Evolutionary conservation across 1,284 basidiomycete genomes (phyloP).

Genomic region (Sporisorium exsertum): DNA sequence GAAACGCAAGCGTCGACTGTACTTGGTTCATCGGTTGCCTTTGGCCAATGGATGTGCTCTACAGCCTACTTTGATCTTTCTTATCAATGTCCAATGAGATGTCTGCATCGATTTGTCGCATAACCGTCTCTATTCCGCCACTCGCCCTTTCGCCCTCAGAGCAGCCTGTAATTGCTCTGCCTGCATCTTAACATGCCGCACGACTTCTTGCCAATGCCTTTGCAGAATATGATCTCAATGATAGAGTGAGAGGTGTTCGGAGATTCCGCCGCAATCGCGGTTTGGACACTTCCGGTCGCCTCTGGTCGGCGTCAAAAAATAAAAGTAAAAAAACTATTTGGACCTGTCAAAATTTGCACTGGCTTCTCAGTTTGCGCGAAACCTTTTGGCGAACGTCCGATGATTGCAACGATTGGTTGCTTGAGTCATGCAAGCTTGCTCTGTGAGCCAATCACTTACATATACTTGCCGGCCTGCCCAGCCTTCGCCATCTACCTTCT

Average conservation of each 20-base stretch:
- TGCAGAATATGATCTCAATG: neutral
- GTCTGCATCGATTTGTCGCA: neutral
- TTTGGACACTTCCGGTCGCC: neutral
- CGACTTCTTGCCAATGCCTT: neutral
- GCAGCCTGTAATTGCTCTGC: neutral
- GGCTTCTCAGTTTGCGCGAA: conserved; percentile 6
- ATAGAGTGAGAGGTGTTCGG: neutral
- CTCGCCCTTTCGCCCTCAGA: neutral
- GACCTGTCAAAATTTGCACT: conserved; percentile 13
- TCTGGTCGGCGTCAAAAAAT: neutral
- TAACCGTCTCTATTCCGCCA: neutral
- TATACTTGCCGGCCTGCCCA: conserved; percentile 14
- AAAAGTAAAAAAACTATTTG: neutral
- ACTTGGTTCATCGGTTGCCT: neutral
- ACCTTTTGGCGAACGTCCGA: conserved; percentile 8
- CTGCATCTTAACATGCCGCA: neutral
- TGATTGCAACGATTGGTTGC: conserved; percentile 13
- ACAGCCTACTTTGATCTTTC: neutral
- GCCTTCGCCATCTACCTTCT: neutral
- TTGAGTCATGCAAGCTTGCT: conserved; percentile 6
- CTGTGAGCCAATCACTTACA: conserved; percentile 10
- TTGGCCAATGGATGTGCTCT: neutral
- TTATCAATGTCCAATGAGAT: conserved; percentile 9
- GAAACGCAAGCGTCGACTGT: too few species aligned
- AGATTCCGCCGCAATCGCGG: neutral